Evolutionary conservation across 2,329 filamentous ascomycete genomes (phyloP).

Genomic region (Thyridium curvatum): DNA sequence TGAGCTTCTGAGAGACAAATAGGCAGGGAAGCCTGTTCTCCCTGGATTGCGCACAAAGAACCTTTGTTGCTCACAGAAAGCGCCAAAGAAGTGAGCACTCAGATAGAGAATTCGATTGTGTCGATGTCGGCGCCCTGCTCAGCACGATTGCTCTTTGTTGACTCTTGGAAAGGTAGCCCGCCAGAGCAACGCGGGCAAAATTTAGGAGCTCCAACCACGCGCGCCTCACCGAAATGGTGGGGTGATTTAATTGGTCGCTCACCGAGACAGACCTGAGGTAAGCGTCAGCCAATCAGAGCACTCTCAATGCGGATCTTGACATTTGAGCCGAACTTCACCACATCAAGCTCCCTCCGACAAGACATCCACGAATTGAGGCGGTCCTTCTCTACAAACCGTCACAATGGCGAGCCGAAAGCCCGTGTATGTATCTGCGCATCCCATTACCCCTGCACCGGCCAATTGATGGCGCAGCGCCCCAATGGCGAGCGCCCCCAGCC

Average conservation of each 20-base stretch:
- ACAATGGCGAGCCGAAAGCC: conserved; percentile 56
- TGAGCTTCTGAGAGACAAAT: background rate
- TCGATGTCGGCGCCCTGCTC: too few relatives aligned
- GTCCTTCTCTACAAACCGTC: conserved; percentile 19
- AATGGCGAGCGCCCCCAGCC: conserved; percentile 1
- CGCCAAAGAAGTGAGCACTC: too few relatives aligned
- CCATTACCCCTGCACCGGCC: background rate
- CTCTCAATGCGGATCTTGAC: background rate
- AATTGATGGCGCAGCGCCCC: conserved; percentile 18
- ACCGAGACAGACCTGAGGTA: conserved; percentile 1
- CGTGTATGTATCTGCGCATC: conserved; percentile 34
- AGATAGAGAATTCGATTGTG: too few relatives aligned
- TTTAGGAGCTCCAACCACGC: too few relatives aligned
- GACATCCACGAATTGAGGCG: too few relatives aligned
- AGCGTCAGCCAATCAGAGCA: conserved; percentile 12
- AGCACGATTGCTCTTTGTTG: too few relatives aligned
- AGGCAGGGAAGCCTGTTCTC: background rate
- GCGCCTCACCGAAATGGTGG: background rate
- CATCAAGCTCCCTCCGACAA: conserved; percentile 3
- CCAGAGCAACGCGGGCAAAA: too few relatives aligned
- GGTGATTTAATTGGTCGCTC: conserved; percentile 9
- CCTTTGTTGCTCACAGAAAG: too few relatives aligned
- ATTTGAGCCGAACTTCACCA: conserved; percentile 8
- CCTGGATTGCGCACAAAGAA: too few relatives aligned
- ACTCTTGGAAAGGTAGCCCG: too few relatives aligned